Base-by-base conservation (phyloP, 352 stramenopile species). In the Phytophthora sp. region DNA sequence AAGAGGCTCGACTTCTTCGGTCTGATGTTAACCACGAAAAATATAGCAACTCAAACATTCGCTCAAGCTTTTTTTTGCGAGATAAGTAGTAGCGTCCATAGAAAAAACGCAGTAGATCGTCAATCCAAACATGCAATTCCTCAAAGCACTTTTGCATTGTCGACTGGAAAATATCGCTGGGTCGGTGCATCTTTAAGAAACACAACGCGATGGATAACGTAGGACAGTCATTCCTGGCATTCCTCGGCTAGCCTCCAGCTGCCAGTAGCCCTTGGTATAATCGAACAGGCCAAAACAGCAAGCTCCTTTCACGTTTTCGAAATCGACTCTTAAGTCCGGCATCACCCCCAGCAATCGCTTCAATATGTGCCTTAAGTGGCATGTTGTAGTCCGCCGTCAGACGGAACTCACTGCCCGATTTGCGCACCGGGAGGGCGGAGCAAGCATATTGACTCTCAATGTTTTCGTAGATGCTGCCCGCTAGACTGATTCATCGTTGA, bases 151-250 rank as follows among this genome's bases (percentile, higher is more conserved):
- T 51, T 3, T 51, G 42, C 1, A 33, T 51, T 20, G 15, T 35
- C 4, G 42, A 31, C 26, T 51, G 9, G 15, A 39, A 15, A 39
- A 39, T 39, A 39, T 18, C 13, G 33, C 33, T 15, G 33, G 9
- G n/a, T 39, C 33, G 6, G 9, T 18, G 9, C 33, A 49, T 26
- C 41, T 9, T 13, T 49, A 21, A 1, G 41, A 6, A 20, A 30
- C 6, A 4, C 41, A 21, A 8, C 33, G 0, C 39, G 29, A 30
- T 76, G 46, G 4, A 64, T 72, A 63, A 77, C 69, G 44, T 71
- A 74, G 0, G 35, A 66, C 18, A 76, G 41, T 4, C 66, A 24
- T 11, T 67, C 60, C 38, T 73, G 63, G 20, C 63, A 72, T 4
- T 53, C 29, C 18, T 65, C 27, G 35, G 57, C 57, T 0, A 75